Conservation (phyloP, 2,329 filamentous ascomycete species). For the Diplocarpon rosae region DNA sequence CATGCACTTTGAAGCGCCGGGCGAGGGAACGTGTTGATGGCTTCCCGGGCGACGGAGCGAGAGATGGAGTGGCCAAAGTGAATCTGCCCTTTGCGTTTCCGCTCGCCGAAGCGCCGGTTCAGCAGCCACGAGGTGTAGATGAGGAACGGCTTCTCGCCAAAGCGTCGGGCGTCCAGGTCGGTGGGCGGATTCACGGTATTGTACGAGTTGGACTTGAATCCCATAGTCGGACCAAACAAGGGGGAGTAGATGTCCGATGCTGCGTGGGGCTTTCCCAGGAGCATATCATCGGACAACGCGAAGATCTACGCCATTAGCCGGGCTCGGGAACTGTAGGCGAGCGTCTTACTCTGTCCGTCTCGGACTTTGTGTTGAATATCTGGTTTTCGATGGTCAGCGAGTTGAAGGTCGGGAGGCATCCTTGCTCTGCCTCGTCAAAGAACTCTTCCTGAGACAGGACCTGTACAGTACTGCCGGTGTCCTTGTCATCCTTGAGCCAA, state of each 20-base stretch:
- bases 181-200: conserved; percentile 30
- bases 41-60: conserved; percentile 30
- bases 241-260: conserved; percentile 35
- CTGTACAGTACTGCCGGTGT: conserved; percentile 27
- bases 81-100: conserved; percentile 33
- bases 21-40: conserved; percentile 32
- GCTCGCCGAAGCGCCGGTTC: conserved; percentile 34
- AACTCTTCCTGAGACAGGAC: conserved; percentile 33
- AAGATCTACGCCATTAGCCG: conserved; percentile 25
- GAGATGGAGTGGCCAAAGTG: conserved; percentile 34
- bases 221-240: conserved; percentile 33
- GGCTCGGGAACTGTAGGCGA: neutral
- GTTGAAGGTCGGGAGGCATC: conserved; percentile 35
- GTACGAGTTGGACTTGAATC: conserved; percentile 33
- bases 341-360: conserved; percentile 25
- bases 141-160: conserved; percentile 35
- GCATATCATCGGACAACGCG: conserved; percentile 35
- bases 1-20: conserved; percentile 31
- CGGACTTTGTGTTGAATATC: conserved; percentile 32
- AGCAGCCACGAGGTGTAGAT: conserved; percentile 35
- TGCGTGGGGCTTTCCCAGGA: conserved; percentile 32
- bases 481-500: conserved; percentile 29
- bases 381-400: conserved; percentile 34
- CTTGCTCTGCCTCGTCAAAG: conserved; percentile 29
- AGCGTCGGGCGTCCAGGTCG: conserved; percentile 18